A percentile compares a stretch with the other conserved stretches of the same genome.
Conservation (phyloP, 441 rosid species). For the Erodium chrysanthum region DNA sequence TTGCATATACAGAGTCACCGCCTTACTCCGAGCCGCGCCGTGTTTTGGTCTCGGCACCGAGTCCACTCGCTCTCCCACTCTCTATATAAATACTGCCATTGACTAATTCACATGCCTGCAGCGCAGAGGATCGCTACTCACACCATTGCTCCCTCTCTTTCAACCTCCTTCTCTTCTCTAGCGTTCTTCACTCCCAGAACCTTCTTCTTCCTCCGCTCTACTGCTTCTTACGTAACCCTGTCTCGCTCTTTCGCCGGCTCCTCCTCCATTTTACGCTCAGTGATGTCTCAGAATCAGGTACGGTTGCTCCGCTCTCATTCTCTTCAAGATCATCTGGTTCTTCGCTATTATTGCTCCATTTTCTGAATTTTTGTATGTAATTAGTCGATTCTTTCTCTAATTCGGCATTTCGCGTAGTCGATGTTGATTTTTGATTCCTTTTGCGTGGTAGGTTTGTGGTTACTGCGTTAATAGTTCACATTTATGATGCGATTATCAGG, state of each 20-base stretch:
- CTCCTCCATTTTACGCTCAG: slow-evolving; percentile 16
- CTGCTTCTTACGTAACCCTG: slow-evolving; percentile 14
- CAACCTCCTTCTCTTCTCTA: no score
- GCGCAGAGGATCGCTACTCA: slow-evolving; percentile 27
- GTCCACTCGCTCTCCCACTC: neutral
- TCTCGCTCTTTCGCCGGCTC: slow-evolving; percentile 22
- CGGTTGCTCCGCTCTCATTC: neutral
- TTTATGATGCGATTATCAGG: neutral
- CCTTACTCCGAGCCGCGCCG: neutral
- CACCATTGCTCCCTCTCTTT: slow-evolving; percentile 16
- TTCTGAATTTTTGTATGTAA: neutral
- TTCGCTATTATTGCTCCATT: neutral
- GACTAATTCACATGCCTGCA: slow-evolving; percentile 26
- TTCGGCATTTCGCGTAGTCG: neutral
- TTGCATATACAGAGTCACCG: no score
- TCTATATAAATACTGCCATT: neutral
- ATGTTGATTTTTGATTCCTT: neutral
- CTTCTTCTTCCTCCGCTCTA: slow-evolving; percentile 15
- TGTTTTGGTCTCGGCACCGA: neutral
- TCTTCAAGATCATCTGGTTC: neutral
- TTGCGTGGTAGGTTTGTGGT: neutral
- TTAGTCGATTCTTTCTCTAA: neutral
- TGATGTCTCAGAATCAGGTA: slow-evolving; percentile 40
- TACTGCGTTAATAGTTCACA: no score
- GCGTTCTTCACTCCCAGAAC: slow-evolving; percentile 6